Evolutionary conservation across 495 filamentous ascomycete genomes (phyloP), one percentile per base, ranked within the genome.

Genomic region (Penicillium silybi): DNA sequence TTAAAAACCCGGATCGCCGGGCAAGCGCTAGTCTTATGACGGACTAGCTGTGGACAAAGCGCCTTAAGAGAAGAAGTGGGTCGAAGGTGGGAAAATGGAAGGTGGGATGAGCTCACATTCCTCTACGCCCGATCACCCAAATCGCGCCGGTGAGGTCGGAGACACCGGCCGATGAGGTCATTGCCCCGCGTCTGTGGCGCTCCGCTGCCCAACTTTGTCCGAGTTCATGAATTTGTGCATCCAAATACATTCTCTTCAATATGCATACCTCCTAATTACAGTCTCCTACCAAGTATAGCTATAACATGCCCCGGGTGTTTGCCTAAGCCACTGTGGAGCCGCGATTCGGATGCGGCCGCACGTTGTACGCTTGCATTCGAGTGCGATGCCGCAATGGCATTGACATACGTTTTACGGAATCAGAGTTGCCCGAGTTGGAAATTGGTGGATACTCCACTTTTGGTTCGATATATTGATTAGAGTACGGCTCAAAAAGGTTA

Each of bases 101-200:
- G 35, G 48, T 48, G 52, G 52, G 52, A 52, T 45, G 45, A 15
- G 13, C 41, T 16, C 22, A 10, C 49, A 38, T 52, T 61, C 48
- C 50, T 60, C 41, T 26, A 4, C 29, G 35, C 35, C 35, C 42
- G 54, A 60, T 61, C 56, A 50, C 16, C 35, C 25, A 29, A 1
- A 29, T 39, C 45, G 27, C 43, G n/a, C n/a, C n/a, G n/a, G n/a
- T n/a, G n/a, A n/a, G n/a, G n/a, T n/a, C n/a, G n/a, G n/a, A n/a
- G n/a, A n/a, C n/a, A n/a, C n/a, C n/a, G n/a, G 43, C 44, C 57
- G 40, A 63, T 63, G 61, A 63, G 47, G 53, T 63, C 61, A 63
- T 46, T 22, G 20, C 53, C 53, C 51, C 46, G 54, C 52, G 44
- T 11, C 26, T 47, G 46, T 60, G 53, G 46, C 41, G 50, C 17